phyloP scores from a whole-genome alignment of 306 rosid genomes.

The Ziziphus jujuba region DNA sequence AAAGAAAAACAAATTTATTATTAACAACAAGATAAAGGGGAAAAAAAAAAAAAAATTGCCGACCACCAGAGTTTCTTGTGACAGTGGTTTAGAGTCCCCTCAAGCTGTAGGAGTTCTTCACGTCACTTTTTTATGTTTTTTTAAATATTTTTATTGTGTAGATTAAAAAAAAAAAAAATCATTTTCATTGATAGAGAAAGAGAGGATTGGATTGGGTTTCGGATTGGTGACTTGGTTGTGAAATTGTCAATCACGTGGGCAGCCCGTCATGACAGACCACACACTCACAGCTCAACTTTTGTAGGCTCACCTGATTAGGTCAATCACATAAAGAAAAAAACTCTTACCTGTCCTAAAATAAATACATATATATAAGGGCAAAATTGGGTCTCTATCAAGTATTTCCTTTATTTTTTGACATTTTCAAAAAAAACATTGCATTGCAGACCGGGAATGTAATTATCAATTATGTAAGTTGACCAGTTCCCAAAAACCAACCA shows the following conservation, averaged over 20 bases:
- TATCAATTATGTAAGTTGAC: constrained; percentile 55
- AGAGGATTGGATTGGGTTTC: constrained; percentile 23
- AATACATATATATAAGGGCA: constrained; percentile 10
- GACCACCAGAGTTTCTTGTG: constrained; percentile 75
- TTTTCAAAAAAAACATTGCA: constrained; percentile 25
- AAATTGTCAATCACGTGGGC: constrained; percentile 87
- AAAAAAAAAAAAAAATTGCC: constrained; percentile 34
- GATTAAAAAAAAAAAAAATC: neutral
- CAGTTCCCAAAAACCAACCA: constrained; percentile 53
- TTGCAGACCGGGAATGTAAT: constrained; percentile 38
- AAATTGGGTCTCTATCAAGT: constrained; percentile 6
- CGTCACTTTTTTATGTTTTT: constrained; percentile 59
- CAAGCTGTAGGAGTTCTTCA: constrained; percentile 76
- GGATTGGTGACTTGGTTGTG: constrained; percentile 63
- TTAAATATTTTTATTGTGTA: no score
- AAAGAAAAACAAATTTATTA: neutral
- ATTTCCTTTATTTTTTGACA: neutral
- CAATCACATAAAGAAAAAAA: constrained; percentile 48
- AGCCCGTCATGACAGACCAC: constrained; percentile 78
- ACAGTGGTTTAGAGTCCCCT: constrained; percentile 44
- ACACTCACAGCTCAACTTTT: constrained; percentile 26
- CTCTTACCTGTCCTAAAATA: constrained; percentile 1
- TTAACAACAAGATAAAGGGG: constrained; percentile 13
- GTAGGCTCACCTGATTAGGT: constrained; percentile 61
- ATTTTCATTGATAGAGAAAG: constrained; percentile 52